phyloP scores from a whole-genome alignment of 2,329 filamentous ascomycete species.

The Calcarisporium arbuscula region DNA sequence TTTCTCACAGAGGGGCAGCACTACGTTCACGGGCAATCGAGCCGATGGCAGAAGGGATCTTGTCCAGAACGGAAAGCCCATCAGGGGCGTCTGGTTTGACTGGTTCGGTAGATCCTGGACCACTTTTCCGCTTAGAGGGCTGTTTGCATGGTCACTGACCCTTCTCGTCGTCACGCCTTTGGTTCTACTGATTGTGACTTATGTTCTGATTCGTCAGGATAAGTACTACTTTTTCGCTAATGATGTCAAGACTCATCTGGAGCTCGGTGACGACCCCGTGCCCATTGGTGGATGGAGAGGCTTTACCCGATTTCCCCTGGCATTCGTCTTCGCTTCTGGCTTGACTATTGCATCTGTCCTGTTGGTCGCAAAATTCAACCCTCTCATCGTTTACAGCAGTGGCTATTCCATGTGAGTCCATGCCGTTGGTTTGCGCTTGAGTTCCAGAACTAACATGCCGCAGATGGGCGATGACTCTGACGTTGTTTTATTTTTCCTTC shows the following conservation, averaged over 20 bases:
- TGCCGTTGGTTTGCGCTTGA: too few relatives aligned
- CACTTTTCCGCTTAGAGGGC: slow-evolving; percentile 69
- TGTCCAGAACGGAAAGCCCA: slow-evolving; percentile 59
- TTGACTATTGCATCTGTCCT: slow-evolving; percentile 68
- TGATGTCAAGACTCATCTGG: slow-evolving; percentile 44
- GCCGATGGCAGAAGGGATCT: slow-evolving; percentile 51
- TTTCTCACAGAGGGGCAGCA: slow-evolving; percentile 62
- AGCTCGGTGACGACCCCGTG: slow-evolving; percentile 56
- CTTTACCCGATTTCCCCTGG: slow-evolving; percentile 76
- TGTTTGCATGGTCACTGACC: slow-evolving; percentile 84
- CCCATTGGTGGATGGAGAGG: slow-evolving; percentile 71
- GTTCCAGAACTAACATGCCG: slow-evolving; percentile 12
- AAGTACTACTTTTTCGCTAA: slow-evolving; percentile 86
- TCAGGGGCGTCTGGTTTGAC: slow-evolving; percentile 86
- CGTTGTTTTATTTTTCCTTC: slow-evolving; percentile 70
- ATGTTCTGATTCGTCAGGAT: slow-evolving; percentile 62
- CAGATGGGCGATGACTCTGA: slow-evolving; percentile 77
- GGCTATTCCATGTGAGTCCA: slow-evolving; percentile 66
- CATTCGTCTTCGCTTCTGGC: slow-evolving; percentile 60
- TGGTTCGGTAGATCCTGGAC: slow-evolving; percentile 76
- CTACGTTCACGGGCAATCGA: slow-evolving; percentile 56
- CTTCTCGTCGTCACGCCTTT: slow-evolving; percentile 76
- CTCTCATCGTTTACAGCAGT: slow-evolving; percentile 85
- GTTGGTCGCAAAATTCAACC: slow-evolving; percentile 76
- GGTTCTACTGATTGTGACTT: slow-evolving; percentile 61